phyloP scores from a whole-genome alignment of 2,329 filamentous ascomycete species.

The Dothistroma septosporum region DNA sequence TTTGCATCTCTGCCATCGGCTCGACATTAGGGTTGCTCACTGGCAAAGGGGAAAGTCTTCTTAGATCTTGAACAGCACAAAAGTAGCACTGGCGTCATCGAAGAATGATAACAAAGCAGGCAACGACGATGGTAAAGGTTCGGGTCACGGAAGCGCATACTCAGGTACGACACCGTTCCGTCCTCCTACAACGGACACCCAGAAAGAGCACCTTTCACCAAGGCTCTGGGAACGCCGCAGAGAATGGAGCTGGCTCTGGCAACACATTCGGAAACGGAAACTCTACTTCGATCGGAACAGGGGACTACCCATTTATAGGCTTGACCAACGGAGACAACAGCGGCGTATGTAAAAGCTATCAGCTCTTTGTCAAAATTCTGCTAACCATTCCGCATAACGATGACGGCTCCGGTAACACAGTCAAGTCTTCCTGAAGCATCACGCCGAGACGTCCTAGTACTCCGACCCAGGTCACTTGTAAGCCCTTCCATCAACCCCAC shows the following conservation, averaged over 20 bases:
- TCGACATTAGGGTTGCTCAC: conserved; percentile 1
- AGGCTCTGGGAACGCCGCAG: too few relatives aligned
- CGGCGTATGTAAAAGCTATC: neutral
- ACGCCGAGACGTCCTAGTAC: neutral
- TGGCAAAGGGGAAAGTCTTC: neutral
- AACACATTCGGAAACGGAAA: too few relatives aligned
- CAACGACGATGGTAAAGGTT: neutral
- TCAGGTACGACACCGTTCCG: neutral
- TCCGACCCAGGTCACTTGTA: neutral
- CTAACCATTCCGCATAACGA: neutral
- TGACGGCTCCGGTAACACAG: neutral
- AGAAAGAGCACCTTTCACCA: too few relatives aligned
- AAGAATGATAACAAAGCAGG: neutral
- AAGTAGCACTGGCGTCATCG: neutral
- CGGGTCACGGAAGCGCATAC: neutral
- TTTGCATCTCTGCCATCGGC: conserved; percentile 3
- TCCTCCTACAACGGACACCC: too few relatives aligned
- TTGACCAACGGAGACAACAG: neutral
- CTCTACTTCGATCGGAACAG: too few relatives aligned
- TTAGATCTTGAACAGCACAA: neutral
- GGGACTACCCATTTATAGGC: neutral
- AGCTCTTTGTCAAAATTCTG: neutral
- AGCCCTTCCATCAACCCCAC: neutral
- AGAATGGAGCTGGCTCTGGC: too few relatives aligned
- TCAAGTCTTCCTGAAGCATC: neutral